Conservation (phyloP, 2,329 filamentous ascomycete genomes). For the Monilinia vaccinii-corymbosi region DNA sequence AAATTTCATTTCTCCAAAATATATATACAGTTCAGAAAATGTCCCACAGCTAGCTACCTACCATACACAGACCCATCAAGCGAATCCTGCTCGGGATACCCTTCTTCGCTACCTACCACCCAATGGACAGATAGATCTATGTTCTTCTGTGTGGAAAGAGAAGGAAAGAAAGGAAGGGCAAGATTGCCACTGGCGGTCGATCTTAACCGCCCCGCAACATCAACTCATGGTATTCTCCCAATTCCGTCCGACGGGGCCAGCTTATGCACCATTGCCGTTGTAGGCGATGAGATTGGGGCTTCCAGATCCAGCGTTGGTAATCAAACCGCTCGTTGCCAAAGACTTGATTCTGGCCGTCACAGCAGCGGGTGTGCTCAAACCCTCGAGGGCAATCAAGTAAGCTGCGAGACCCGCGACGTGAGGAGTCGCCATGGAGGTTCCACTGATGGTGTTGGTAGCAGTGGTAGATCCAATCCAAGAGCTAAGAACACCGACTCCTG, state of each 20-base stretch:
- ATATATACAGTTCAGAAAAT: background rate
- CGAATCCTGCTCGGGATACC: background rate
- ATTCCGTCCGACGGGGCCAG: background rate
- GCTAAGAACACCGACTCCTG: conserved; percentile 38
- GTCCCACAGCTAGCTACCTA: background rate
- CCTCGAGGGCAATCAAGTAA: conserved; percentile 49
- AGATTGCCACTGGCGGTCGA: background rate
- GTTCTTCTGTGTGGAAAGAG: too few species aligned
- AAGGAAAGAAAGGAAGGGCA: background rate
- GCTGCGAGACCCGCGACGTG: conserved; percentile 60
- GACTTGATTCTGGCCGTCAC: conserved; percentile 32
- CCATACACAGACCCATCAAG: background rate
- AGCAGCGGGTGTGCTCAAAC: conserved; percentile 32
- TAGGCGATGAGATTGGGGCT: conserved; percentile 43
- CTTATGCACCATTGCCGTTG: conserved; percentile 38
- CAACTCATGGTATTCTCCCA: background rate
- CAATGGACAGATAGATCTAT: background rate
- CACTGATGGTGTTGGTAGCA: conserved; percentile 43
- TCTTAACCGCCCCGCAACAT: background rate
- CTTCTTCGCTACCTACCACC: background rate
- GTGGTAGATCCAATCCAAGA: conserved; percentile 37
- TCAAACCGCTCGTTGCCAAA: conserved; percentile 33
- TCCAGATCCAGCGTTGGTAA: conserved; percentile 36
- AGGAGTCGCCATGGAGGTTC: conserved; percentile 53
- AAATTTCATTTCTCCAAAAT: background rate